phyloP scores from a whole-genome alignment of 2,329 filamentous ascomycete species.

The Penicillium sumatraense region DNA sequence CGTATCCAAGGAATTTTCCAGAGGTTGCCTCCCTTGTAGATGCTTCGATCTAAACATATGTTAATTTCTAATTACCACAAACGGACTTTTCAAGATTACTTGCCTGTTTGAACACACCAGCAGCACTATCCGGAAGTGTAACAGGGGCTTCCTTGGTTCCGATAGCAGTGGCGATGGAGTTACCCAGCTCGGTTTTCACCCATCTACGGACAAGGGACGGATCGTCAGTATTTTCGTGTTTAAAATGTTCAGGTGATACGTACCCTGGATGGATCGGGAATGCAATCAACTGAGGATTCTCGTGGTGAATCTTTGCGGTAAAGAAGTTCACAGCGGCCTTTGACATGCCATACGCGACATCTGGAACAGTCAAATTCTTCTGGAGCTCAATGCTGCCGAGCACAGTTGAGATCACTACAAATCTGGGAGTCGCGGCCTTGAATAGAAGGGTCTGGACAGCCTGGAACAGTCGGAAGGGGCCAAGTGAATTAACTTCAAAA shows the following conservation, averaged over 20 bases:
- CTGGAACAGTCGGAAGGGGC: conserved; percentile 21
- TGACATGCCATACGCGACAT: conserved; percentile 23
- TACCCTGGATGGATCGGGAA: conserved; percentile 39
- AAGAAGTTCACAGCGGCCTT: conserved; percentile 29
- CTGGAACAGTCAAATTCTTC: conserved; percentile 1
- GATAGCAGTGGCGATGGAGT: not conserved
- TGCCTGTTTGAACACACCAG: no score
- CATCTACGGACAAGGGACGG: no score
- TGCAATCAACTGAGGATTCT: conserved; percentile 27
- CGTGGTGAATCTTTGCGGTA: conserved; percentile 24
- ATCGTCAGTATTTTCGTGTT: no score
- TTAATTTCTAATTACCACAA: no score
- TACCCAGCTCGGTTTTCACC: conserved; percentile 15
- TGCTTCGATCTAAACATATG: no score
- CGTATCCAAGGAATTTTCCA: no score
- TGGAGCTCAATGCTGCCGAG: conserved; percentile 3
- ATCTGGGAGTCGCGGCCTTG: conserved; percentile 5
- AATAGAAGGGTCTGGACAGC: conserved; percentile 4
- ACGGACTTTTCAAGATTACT: no score
- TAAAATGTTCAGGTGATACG: no score
- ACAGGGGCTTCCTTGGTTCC: no score
- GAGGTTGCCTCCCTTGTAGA: no score
- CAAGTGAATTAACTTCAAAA: conserved; percentile 40
- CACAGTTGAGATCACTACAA: not conserved
- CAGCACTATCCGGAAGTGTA: no score